Evolutionary conservation across 176 grass and related monocot species (phyloP), one percentile per base, ranked within the genome.

Genomic region (Phyllostachys edulis): DNA sequence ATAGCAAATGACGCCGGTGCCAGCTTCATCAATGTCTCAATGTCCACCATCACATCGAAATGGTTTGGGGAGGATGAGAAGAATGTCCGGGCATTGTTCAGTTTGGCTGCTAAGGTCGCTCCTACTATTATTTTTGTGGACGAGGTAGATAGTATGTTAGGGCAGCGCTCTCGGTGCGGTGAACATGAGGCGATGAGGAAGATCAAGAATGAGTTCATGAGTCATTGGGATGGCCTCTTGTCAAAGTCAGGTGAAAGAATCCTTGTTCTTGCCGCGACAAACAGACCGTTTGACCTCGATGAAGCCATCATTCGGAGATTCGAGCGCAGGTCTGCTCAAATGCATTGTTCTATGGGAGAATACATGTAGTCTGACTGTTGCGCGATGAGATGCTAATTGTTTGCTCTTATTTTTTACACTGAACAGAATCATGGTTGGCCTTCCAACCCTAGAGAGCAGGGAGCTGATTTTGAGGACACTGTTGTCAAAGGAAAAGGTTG

Each of bases 151-250:
- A 93, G 93, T 26, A 99, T 99, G 97, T 67, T 99, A 16, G 97
- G 93, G 26, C 97, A 94, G 83, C 89, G 97, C 16, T 67, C 91
- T n/a, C 77, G 97, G 39, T 85, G 37, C 9, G 97, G 97, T 47
- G 97, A 99, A 37, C 97, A 99, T 76, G 97, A 99, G 67, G 97
- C 93, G 0, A 96, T 96, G 93, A 55, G 97, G 86, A 99, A 96
- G 86, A 99, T 99, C 76, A 99, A 99, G 86, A 99, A 96, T 24
- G 97, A 99, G 82, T 99, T 99, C 82, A 99, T 99, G 97, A 94
- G 85, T 16, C 97, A 94, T 9, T 99, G 97, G 97, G 97, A 99
- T 59, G 97, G 97, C 20, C 83, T 99, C 61, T 80, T 99, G 62
- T 94, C 91, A 21, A 99, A 96, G 56, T 54, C 88, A 1, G 84